phyloP scores from a whole-genome alignment of 1,284 basidiomycete species.

The Malassezia restricta region DNA sequence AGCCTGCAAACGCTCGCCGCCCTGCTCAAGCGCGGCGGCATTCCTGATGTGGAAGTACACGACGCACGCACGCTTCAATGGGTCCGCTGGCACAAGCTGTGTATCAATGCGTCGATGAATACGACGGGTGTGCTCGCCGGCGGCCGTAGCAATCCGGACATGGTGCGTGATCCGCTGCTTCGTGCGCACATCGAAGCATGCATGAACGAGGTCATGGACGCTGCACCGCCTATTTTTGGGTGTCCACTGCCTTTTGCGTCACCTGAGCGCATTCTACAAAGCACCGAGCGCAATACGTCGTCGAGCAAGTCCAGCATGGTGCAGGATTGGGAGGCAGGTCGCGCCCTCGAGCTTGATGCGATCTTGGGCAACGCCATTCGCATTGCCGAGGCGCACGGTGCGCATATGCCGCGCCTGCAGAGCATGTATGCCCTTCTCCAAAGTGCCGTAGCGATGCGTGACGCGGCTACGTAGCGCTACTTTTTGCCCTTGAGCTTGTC shows the following conservation, averaged over 20 bases:
- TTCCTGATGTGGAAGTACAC: slow-evolving; percentile 48
- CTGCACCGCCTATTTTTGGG: slow-evolving; percentile 45
- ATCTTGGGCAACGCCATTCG: slow-evolving; percentile 43
- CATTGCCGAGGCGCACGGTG: slow-evolving; percentile 43
- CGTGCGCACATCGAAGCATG: slow-evolving; percentile 45
- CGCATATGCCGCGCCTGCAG: slow-evolving; percentile 47
- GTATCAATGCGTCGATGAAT: slow-evolving; percentile 49
- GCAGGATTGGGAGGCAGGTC: slow-evolving; percentile 47
- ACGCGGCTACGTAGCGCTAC: slow-evolving; percentile 3
- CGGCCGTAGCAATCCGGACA: slow-evolving; percentile 46
- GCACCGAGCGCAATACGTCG: slow-evolving; percentile 46
- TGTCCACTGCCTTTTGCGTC: slow-evolving; percentile 45
- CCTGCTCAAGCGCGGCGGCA: slow-evolving; percentile 43
- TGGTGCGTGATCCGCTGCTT: slow-evolving; percentile 46
- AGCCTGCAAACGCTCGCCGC: slow-evolving; percentile 29
- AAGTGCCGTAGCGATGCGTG: slow-evolving; percentile 14
- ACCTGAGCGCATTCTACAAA: slow-evolving; percentile 46
- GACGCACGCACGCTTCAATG: slow-evolving; percentile 47
- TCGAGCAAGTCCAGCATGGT: slow-evolving; percentile 48
- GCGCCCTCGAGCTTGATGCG: slow-evolving; percentile 48
- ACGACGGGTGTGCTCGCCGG: slow-evolving; percentile 48
- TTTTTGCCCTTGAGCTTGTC: slow-evolving; percentile 30
- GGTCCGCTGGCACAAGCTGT: slow-evolving; percentile 49
- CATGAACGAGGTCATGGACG: slow-evolving; percentile 48
- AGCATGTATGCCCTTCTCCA: slow-evolving; percentile 48